Evolutionary conservation across 2,329 filamentous ascomycete genomes (phyloP), one percentile per base, ranked within the genome.

Genomic region (Colletotrichum chlorophyti): DNA sequence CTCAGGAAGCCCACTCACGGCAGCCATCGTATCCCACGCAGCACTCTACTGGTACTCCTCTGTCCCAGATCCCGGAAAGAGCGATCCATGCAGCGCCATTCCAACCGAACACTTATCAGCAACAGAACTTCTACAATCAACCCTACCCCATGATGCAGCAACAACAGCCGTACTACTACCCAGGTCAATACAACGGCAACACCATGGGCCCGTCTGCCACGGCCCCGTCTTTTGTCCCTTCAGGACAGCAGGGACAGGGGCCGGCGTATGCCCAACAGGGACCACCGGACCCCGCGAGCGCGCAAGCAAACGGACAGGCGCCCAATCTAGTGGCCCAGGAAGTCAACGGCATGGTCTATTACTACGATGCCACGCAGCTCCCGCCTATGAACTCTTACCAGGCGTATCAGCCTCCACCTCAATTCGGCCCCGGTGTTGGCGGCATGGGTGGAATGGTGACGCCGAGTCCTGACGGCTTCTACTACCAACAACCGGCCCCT

Each of bases 311-410:
- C 26, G 74, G 77, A 26, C 85, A 83, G 63, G 74, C 77, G 17
- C 68, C 78, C 15, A 83, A 79, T 63, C 72, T 86, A 37, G 83
- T 89, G 43, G 91, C 92, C 0, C 93, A 97, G 72, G 94, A 98
- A 76, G 88, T 89, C 63, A 96, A 97, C 65, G 95, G 95, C 61
- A 98, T 96, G 84, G 93, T 97, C 1, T 98, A 96, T 73, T 99
- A 97, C 71, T 93, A 93, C 67, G 91, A 96, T 69, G 83, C 91
- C 7, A 83, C 87, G n/a, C 89, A 93, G 69, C 77, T 93, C 43
- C 29, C 49, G 29, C 76, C 83, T 1, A 77, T 84, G 63, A 70
- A 76, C 45, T 66, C 71, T 17, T 85, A 83, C 63, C 82, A 79
- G 58, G 70, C 79, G 53, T 91, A 87, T 66, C 77, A 79, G 53